phyloP scores from a whole-genome alignment of 2,329 filamentous ascomycete species.

The Cadophora sp. region DNA sequence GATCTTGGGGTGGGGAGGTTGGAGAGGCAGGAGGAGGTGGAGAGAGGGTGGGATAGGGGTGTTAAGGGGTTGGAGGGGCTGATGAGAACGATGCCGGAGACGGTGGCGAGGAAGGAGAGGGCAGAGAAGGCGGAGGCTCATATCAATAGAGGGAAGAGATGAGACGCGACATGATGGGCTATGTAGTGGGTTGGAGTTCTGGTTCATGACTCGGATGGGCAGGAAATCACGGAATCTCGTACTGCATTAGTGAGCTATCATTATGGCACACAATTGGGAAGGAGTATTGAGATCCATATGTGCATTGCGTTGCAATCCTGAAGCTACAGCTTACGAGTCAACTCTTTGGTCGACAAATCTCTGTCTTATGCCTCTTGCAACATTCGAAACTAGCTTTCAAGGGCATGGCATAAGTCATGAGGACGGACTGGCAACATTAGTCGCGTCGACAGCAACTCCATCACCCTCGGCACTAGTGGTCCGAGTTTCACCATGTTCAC shows the following conservation, averaged over 20 bases:
- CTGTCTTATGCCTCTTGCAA: not conserved
- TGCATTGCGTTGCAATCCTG: not conserved
- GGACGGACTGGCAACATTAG: not conserved
- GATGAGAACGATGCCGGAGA: constrained; percentile 66
- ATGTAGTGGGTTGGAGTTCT: not conserved
- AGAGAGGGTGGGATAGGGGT: constrained; percentile 54
- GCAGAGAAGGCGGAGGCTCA: constrained; percentile 58
- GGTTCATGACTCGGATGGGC: not conserved
- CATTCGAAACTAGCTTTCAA: not conserved
- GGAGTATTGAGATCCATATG: not conserved
- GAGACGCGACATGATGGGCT: not conserved
- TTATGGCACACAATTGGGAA: not conserved
- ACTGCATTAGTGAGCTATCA: not conserved
- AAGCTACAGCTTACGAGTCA: not conserved
- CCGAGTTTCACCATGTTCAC: not conserved
- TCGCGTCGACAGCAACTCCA: not conserved
- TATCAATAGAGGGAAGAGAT: constrained; percentile 34
- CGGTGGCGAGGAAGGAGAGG: constrained; percentile 69
- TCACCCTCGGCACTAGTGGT: not conserved
- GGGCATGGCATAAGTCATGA: not conserved
- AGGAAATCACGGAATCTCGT: not conserved
- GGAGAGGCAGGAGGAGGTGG: constrained; percentile 55
- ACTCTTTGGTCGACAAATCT: not conserved
- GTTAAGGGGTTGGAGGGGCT: constrained; percentile 58
- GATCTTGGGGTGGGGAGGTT: constrained; percentile 46